Percentiles rank a stretch among this genome's conserved stretches.
These are phyloP conservation scores for Pseudocercospora crystallina DNA, from an alignment of 2,329 filamentous ascomycete species.

Conservation along the genomic window DNA sequence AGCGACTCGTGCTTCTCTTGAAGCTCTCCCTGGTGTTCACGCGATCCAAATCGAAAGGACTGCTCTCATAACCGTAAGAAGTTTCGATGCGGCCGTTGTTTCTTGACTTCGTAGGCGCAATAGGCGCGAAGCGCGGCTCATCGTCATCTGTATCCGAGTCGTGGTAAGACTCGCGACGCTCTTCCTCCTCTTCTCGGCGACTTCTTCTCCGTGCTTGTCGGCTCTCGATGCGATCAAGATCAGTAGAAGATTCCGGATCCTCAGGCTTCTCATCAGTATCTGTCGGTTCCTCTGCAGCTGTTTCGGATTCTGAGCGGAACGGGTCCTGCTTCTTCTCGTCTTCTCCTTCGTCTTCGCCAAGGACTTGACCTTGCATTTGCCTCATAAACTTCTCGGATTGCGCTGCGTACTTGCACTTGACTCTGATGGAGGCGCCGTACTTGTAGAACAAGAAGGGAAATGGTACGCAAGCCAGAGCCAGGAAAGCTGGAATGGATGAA, in stretches of 20 bases:
- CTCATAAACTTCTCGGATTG: conserved; percentile 63
- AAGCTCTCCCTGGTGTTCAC: conserved; percentile 51
- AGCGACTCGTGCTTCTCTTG: conserved; percentile 8
- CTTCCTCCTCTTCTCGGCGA: conserved; percentile 14
- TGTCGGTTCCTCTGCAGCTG: conserved; percentile 14
- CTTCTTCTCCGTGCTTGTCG: neutral
- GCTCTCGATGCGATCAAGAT: neutral
- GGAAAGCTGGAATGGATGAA: conserved; percentile 69
- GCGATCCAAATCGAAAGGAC: conserved; percentile 51
- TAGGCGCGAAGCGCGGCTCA: conserved; percentile 24
- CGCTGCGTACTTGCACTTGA: conserved; percentile 68
- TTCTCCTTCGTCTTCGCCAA: conserved; percentile 10
- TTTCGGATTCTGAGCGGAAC: conserved; percentile 1
- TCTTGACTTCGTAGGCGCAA: conserved; percentile 19
- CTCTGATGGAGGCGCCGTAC: conserved; percentile 61
- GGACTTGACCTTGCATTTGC: conserved; percentile 39
- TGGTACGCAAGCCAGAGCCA: conserved; percentile 69
- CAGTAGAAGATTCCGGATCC: conserved; percentile 1
- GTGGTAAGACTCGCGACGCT: conserved; percentile 13
- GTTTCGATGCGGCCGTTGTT: conserved; percentile 2
- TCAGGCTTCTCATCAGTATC: conserved; percentile 12
- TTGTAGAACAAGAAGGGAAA: conserved; percentile 76
- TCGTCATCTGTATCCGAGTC: conserved; percentile 23
- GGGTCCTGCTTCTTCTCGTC: conserved; percentile 16
- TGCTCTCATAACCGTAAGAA: conserved; percentile 35